Conservation (phyloP, 2,329 filamentous ascomycete genomes). For the Ceratocystis diversiconidia region DNA sequence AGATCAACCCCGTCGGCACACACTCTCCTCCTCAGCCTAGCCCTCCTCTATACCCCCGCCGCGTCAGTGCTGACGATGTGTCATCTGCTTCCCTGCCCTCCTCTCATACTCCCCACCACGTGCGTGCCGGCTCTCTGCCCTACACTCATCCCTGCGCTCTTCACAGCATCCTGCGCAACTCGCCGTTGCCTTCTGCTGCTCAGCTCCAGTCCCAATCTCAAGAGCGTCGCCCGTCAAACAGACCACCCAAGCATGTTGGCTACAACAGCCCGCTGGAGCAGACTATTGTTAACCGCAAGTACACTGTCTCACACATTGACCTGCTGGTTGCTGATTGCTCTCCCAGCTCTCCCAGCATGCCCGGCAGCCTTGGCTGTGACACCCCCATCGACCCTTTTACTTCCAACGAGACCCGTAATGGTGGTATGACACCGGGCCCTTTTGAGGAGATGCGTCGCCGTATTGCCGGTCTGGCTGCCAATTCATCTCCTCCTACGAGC, state of each 20-base stretch:
- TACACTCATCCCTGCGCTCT: conserved; percentile 45
- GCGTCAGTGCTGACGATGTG: conserved; percentile 5
- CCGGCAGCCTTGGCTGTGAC: conserved; percentile 22
- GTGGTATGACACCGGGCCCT: conserved; percentile 47
- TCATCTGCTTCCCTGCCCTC: conserved; percentile 34
- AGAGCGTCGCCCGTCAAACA: conserved; percentile 40
- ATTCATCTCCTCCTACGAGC: conserved; percentile 31
- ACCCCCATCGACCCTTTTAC: conserved; percentile 37
- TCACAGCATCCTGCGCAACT: conserved; percentile 53
- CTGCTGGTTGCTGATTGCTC: conserved; percentile 41
- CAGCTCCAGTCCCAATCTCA: conserved; percentile 38
- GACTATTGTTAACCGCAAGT: conserved; percentile 48
- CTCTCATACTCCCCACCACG: conserved; percentile 28
- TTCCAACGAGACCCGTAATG: conserved; percentile 42
- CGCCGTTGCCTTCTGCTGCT: conserved; percentile 41
- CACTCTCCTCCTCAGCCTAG: conserved; percentile 9
- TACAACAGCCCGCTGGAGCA: conserved; percentile 50
- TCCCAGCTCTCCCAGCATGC: conserved; percentile 21
- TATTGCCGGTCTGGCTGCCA: conserved; percentile 35
- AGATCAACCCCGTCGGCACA: conserved; percentile 10
- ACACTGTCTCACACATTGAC: conserved; percentile 49
- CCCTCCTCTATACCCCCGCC: conserved; percentile 3
- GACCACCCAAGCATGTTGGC: conserved; percentile 39
- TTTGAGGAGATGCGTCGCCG: conserved; percentile 49
- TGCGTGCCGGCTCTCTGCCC: conserved; percentile 29